These are phyloP conservation scores for Mycena vitilis DNA, from an alignment of 768 basidiomycete species.

Conservation along the genomic window DNA sequence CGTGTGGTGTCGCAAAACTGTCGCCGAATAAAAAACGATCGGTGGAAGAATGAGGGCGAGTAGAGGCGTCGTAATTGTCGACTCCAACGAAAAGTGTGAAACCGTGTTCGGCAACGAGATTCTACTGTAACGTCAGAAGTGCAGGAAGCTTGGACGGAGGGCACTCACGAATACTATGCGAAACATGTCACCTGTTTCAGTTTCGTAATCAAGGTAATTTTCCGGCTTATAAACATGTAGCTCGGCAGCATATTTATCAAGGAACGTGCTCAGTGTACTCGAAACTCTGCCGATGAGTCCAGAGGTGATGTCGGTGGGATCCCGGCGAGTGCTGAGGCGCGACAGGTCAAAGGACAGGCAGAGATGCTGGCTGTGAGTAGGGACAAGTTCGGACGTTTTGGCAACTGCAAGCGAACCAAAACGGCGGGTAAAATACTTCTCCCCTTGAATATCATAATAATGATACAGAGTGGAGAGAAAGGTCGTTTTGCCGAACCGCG, in stretches of 20 bases:
- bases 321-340: background rate
- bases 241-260: slow-evolving; percentile 19
- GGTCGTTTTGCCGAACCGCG: slow-evolving; percentile 11
- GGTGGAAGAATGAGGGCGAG: background rate
- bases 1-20: background rate
- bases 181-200: background rate
- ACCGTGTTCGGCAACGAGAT: slow-evolving; percentile 7
- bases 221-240: slow-evolving; percentile 3
- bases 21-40: background rate
- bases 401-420: slow-evolving; percentile 5
- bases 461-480: slow-evolving; percentile 10
- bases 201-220: background rate
- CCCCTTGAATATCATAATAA: slow-evolving; percentile 4
- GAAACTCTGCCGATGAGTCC: background rate
- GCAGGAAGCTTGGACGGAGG: background rate
- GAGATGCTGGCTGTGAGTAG: background rate
- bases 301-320: background rate
- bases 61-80: slow-evolving; percentile 21
- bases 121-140: slow-evolving; percentile 1
- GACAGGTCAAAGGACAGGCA: background rate
- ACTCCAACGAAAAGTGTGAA: slow-evolving; percentile 24
- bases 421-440: background rate
- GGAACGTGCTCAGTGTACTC: slow-evolving; percentile 1
- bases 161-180: slow-evolving; percentile 23
- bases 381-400: background rate